These are phyloP conservation scores for Eucommia ulmoides DNA, from an alignment of 257 asterid species.

Conservation along the genomic window DNA sequence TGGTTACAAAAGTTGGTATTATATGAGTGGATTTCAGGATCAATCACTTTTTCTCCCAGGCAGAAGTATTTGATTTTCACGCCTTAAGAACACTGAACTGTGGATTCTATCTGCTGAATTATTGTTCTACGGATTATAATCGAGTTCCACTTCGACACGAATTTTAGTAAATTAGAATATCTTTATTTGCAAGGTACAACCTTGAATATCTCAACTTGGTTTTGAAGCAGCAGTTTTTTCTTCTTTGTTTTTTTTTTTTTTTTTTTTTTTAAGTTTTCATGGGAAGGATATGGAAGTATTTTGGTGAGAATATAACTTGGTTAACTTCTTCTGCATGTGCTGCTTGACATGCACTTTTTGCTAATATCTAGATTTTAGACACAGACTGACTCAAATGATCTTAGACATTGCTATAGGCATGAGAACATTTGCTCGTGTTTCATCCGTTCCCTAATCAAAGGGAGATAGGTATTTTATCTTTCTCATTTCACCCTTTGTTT, in stretches of 20 bases:
- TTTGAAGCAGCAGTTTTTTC: conserved; percentile 22
- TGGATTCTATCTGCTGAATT: no score
- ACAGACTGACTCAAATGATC: not conserved
- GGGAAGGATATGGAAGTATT: conserved; percentile 17
- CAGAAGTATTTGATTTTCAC: no score
- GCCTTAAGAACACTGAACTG: no score
- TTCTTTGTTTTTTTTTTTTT: no score
- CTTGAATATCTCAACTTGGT: conserved; percentile 20
- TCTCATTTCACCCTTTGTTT: no score
- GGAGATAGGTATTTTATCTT: no score
- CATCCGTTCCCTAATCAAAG: no score
- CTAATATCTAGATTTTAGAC: not conserved
- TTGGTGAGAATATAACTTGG: conserved; percentile 29
- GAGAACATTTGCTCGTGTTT: not conserved
- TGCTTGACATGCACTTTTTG: not conserved
- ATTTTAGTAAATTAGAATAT: conserved; percentile 29
- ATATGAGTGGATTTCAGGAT: no score
- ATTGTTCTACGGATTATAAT: no score
- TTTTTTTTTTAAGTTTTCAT: conserved; percentile 19
- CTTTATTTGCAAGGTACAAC: conserved; percentile 27
- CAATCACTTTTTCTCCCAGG: no score
- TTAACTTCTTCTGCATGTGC: not conserved
- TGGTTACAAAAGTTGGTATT: no score
- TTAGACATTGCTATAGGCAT: not conserved
- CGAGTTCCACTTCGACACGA: no score